Conservation (phyloP, 2,329 filamentous ascomycete species). For the Thermothelomyces thermophilus region DNA sequence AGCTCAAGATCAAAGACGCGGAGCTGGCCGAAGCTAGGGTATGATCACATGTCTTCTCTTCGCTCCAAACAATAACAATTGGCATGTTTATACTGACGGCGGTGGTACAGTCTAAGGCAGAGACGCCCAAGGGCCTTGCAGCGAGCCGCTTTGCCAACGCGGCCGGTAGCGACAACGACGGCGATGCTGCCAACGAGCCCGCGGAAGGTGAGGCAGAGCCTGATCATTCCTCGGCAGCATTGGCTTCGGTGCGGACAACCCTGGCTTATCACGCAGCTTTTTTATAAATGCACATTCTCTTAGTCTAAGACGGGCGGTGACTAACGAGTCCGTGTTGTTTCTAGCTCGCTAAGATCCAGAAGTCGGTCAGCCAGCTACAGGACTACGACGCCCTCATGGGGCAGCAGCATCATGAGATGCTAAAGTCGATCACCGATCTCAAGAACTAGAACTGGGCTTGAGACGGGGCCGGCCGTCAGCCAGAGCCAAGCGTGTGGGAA, state of each 20-base stretch:
- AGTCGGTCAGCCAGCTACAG: slow-evolving; percentile 25
- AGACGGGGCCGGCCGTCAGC: background rate
- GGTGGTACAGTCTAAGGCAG: slow-evolving; percentile 38
- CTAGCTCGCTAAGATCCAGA: slow-evolving; percentile 30
- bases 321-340: slow-evolving; percentile 15
- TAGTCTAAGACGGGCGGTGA: background rate
- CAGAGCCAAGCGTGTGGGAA: background rate
- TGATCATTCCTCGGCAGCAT: slow-evolving; percentile 57
- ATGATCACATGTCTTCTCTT: slow-evolving; percentile 21
- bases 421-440: slow-evolving; percentile 25
- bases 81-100: background rate
- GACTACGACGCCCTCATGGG: slow-evolving; percentile 28
- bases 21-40: slow-evolving; percentile 58
- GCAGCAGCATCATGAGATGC: slow-evolving; percentile 26
- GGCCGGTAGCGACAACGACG: slow-evolving; percentile 28
- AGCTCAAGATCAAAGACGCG: slow-evolving; percentile 56
- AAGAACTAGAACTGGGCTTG: slow-evolving; percentile 19
- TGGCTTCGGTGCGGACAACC: slow-evolving; percentile 59
- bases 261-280: slow-evolving; percentile 31
- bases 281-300: slow-evolving; percentile 23
- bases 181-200: slow-evolving; percentile 30
- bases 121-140: slow-evolving; percentile 44
- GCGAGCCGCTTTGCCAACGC: slow-evolving; percentile 46
- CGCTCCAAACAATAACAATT: background rate
- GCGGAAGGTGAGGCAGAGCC: slow-evolving; percentile 54